Evolutionary conservation across 2,329 filamentous ascomycete species (phyloP).

Genomic region (Dactylonectria estremocensis): DNA sequence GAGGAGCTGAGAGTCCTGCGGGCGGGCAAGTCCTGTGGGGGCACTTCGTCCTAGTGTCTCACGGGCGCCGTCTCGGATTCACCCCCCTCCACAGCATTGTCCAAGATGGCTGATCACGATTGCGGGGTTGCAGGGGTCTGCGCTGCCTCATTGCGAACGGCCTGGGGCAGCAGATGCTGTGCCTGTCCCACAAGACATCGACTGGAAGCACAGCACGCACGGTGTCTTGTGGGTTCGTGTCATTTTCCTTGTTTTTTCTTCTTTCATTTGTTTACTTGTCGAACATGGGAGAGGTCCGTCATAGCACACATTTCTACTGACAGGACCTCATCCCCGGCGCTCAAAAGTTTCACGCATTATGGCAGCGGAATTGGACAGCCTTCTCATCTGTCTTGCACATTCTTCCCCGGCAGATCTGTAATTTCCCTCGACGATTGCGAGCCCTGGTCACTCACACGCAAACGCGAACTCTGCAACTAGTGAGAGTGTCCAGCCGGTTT

Average conservation of each 20-base stretch:
- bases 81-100: slow-evolving; percentile 37
- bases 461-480: slow-evolving; percentile 12
- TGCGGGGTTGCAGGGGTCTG: slow-evolving; percentile 46
- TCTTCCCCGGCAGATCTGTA: slow-evolving; percentile 21
- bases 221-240: slow-evolving; percentile 30
- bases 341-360: slow-evolving; percentile 46
- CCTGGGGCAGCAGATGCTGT: slow-evolving; percentile 21
- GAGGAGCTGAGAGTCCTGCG: slow-evolving; percentile 20
- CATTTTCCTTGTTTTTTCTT: background rate
- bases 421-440: slow-evolving; percentile 26
- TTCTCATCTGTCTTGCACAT: slow-evolving; percentile 13
- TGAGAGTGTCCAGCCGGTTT: slow-evolving; percentile 11
- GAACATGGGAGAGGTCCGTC: slow-evolving; percentile 25
- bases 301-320: slow-evolving; percentile 7
- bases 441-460: slow-evolving; percentile 3
- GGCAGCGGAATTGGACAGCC: slow-evolving; percentile 40
- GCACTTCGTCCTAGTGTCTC: slow-evolving; percentile 24
- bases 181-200: slow-evolving; percentile 20
- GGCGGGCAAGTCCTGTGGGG: slow-evolving; percentile 22
- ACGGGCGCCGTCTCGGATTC: slow-evolving; percentile 32
- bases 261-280: slow-evolving; percentile 17
- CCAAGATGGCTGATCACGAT: slow-evolving; percentile 43
- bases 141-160: slow-evolving; percentile 21
- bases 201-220: slow-evolving; percentile 41
- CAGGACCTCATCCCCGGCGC: slow-evolving; percentile 39